A percentile compares a stretch with the other conserved stretches of the same genome.
Evolutionary conservation across 2,329 filamentous ascomycete species (phyloP).

Genomic region (Metarhizium rileyi): DNA sequence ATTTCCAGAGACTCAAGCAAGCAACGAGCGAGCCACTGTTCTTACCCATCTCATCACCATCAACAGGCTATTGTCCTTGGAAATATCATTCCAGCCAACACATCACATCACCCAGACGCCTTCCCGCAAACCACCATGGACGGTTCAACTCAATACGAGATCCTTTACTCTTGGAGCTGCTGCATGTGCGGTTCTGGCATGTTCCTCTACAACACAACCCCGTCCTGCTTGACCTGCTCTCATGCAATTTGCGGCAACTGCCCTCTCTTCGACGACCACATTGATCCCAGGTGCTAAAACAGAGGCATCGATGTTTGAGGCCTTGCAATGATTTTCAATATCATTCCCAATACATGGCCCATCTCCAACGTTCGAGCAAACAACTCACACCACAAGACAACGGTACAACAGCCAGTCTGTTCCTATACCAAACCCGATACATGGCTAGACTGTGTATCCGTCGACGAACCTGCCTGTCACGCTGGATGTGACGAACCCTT

Average conservation of each 20-base stretch:
- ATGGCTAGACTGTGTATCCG: neutral
- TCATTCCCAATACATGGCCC: neutral
- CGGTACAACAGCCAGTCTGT: neutral
- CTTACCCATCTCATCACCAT: neutral
- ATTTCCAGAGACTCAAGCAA: neutral
- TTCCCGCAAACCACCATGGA: neutral
- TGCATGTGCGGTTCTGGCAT: slow-evolving; percentile 6
- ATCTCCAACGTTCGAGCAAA: neutral
- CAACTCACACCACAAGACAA: neutral
- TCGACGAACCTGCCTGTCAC: neutral
- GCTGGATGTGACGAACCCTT: neutral
- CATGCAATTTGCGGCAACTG: neutral
- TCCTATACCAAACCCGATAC: neutral
- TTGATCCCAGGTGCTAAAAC: neutral
- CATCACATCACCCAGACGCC: neutral
- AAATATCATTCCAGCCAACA: neutral
- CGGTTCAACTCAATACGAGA: neutral
- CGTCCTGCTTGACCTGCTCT: slow-evolving; percentile 5
- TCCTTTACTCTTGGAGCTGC: slow-evolving; percentile 7
- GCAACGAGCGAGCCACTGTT: neutral
- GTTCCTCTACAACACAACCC: slow-evolving; percentile 6
- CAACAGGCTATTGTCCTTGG: neutral
- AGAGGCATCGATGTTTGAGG: neutral
- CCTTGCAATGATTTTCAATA: neutral
- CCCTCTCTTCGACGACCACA: neutral